A percentile compares a stretch with the other conserved stretches of the same genome.
Conservation (phyloP, 2,329 filamentous ascomycete species). For the Ophiostoma sp. region DNA sequence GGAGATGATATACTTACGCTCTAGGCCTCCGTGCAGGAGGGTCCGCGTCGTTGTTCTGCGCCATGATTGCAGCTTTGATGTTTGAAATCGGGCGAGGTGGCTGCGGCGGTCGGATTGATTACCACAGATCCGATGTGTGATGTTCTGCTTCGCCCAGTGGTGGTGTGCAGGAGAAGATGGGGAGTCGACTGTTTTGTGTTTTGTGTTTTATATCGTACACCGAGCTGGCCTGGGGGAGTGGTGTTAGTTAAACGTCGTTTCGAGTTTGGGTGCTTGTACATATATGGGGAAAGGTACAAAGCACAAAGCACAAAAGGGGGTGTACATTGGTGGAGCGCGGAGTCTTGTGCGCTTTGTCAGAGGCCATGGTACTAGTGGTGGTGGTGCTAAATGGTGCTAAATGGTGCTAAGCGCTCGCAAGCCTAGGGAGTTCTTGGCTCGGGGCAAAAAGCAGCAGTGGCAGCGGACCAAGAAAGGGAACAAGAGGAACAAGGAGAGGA, state of each 20-base stretch:
- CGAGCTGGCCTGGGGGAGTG: background rate
- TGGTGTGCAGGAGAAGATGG: background rate
- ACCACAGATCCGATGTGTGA: slow-evolving; percentile 15
- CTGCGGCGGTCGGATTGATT: background rate
- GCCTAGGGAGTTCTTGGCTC: background rate
- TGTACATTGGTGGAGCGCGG: too few species aligned
- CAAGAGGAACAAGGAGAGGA: background rate
- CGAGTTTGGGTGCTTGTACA: background rate
- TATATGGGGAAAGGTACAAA: slow-evolving; percentile 10
- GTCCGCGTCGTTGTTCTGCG: slow-evolving; percentile 17
- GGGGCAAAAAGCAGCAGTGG: slow-evolving; percentile 4
- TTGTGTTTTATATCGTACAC: background rate
- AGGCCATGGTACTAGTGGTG: background rate
- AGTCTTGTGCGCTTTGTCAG: slow-evolving; percentile 3
- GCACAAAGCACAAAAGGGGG: background rate
- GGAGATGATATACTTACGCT: slow-evolving; percentile 11
- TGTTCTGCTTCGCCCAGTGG: slow-evolving; percentile 12
- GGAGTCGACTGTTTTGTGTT: background rate
- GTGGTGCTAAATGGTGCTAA: too few species aligned
- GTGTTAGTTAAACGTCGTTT: slow-evolving; percentile 7
- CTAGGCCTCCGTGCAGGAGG: slow-evolving; percentile 20
- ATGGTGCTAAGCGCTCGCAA: slow-evolving; percentile 2
- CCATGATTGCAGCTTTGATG: slow-evolving; percentile 15
- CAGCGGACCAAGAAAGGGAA: background rate
- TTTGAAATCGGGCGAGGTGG: slow-evolving; percentile 12